Base-by-base conservation (phyloP, 2,329 filamentous ascomycete species). In the Cryoendolithus antarcticus region DNA sequence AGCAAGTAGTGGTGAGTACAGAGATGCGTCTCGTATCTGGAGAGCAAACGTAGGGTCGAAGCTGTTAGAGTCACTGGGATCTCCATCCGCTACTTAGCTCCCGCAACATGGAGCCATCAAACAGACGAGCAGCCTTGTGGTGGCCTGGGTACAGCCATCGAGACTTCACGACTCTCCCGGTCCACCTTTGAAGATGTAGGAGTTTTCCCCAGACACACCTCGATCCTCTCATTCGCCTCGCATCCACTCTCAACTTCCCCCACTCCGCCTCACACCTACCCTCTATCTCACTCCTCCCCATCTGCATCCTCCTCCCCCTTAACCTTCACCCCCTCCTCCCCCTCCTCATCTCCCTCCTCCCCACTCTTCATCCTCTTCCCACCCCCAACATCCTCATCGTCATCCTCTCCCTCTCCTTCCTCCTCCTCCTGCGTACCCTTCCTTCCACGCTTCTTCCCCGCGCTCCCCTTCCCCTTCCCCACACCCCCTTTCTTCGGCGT, bases 361-460 rank as follows among this genome's bases (percentile, higher is more conserved):
- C 15, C 15, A 19, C 15, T 5, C 15, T 19, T 19, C 15, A 19
- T 19, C 15, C 15, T 40, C 30, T 40, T 40, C 9, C 35, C 8
- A 29, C 12, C 32, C 12, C 13, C 32, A 9, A 28, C 34, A 6
- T 36, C 38, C 9, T 9, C 30, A 19, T 40, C 34, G 6, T 32
- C 38, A 1, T 28, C 37, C 6, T 29, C 38, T 11, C 28, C 34
- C 9, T 40, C 38, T 4, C 19, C 30, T 3, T 36, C 30, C 11
- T 19, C 38, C 10, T 28, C 38, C 30, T 28, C 33, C 28, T 39
- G 34, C 19, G 11, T 13, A 9, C 32, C 38, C 32, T 35, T 35
- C 28, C 28, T 40, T 3, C 6, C n/a, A 27, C 21, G 19, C 38
- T 39, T 39, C 6, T 32, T 13, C 30, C 13, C 30, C 30, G n/a